Percentiles rank a stretch among this genome's conserved stretches.
These are phyloP conservation scores for Hibiscus tridactylites DNA, from an alignment of 345 rosid genomes.

Conservation along the genomic window DNA sequence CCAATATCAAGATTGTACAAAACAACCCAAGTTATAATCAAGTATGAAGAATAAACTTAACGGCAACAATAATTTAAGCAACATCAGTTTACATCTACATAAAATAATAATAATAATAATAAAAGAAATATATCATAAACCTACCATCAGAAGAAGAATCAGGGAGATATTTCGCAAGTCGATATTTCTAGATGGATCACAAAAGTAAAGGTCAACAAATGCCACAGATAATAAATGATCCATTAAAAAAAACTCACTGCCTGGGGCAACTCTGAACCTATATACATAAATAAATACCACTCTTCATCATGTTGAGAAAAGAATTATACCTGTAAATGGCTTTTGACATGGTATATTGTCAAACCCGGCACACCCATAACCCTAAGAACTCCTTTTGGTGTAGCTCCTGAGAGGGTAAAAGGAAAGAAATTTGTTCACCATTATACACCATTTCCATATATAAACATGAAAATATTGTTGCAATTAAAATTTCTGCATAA, in stretches of 20 bases:
- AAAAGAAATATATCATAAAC: background rate
- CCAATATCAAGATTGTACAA: background rate
- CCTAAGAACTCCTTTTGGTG: slow-evolving; percentile 97
- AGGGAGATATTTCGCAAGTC: slow-evolving; percentile 88
- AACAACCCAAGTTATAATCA: background rate
- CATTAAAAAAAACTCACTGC: background rate
- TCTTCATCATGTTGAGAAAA: background rate
- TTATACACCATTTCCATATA: too few species aligned
- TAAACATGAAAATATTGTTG: background rate
- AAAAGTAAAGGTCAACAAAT: slow-evolving; percentile 3
- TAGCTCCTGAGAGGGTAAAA: slow-evolving; percentile 56
- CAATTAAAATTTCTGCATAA: background rate
- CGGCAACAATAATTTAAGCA: background rate
- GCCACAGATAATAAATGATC: background rate
- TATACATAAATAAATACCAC: background rate
- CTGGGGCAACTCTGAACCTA: background rate
- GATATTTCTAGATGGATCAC: slow-evolving; percentile 68
- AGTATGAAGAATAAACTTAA: background rate
- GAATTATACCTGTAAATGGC: slow-evolving; percentile 78
- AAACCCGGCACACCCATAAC: slow-evolving; percentile 98
- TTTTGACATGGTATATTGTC: slow-evolving; percentile 96
- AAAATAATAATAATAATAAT: background rate
- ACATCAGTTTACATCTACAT: background rate
- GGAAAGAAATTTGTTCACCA: slow-evolving; percentile 2
- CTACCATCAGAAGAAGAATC: slow-evolving; percentile 94